Conservation (phyloP, 805 yeast species). For the Metschnikowia kofuensis region DNA sequence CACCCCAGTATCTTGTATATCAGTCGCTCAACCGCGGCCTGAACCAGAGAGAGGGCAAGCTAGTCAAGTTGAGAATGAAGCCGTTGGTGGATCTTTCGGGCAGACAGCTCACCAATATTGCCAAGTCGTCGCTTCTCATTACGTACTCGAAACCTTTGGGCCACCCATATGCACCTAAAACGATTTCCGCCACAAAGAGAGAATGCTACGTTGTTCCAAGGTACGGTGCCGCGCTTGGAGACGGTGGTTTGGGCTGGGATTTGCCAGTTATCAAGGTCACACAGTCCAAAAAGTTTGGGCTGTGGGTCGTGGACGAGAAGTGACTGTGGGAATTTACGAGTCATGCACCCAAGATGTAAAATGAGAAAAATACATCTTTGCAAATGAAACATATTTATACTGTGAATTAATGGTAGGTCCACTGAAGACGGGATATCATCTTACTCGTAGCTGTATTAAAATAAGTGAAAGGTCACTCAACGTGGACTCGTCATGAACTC, state of each 20-base stretch:
- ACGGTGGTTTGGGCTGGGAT: conserved; percentile 91
- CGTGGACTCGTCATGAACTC: no score
- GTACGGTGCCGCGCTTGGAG: conserved; percentile 78
- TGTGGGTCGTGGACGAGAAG: conserved; percentile 51
- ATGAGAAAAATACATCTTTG: no score
- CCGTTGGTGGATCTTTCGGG: conserved; percentile 76
- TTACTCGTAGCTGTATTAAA: no score
- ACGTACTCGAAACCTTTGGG: conserved; percentile 91
- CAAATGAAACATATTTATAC: no score
- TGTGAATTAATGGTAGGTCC: no score
- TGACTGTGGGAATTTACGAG: neutral
- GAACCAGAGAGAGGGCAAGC: conserved; percentile 41
- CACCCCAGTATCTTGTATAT: conserved; percentile 78
- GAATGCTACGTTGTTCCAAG: conserved; percentile 91
- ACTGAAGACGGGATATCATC: no score
- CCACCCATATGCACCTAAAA: conserved; percentile 81
- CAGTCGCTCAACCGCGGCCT: conserved; percentile 60
- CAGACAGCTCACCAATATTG: conserved; percentile 72
- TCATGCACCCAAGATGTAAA: no score
- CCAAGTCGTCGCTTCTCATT: conserved; percentile 65
- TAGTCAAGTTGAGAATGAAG: conserved; percentile 57
- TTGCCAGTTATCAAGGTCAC: conserved; percentile 71
- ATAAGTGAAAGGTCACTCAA: no score
- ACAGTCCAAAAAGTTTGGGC: conserved; percentile 64
- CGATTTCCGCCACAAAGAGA: conserved; percentile 60